Conservation (phyloP, 352 stramenopile genomes). For the Phytophthora nicotianae region DNA sequence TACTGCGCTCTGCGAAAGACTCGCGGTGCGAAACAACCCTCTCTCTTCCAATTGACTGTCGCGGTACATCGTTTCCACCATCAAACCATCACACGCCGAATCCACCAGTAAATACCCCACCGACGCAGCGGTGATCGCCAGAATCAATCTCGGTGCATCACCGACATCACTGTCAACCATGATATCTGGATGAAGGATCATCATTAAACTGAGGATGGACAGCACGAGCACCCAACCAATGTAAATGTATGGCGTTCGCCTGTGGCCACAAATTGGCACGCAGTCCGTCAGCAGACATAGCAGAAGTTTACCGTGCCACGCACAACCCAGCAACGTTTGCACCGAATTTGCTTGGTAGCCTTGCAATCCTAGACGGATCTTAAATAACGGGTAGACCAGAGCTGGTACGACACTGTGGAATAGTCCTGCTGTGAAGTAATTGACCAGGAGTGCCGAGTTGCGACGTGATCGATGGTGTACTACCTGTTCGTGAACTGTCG, state of each 20-base stretch:
- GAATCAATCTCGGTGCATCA: constrained; percentile 54
- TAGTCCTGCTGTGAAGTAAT: constrained; percentile 73
- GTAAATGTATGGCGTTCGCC: constrained; percentile 74
- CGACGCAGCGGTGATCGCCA: constrained; percentile 57
- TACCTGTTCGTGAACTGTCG: constrained; percentile 10
- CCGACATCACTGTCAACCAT: constrained; percentile 4
- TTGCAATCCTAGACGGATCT: constrained; percentile 68
- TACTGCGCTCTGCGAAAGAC: constrained; percentile 53
- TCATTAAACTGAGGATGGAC: constrained; percentile 43
- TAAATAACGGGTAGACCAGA: constrained; percentile 78
- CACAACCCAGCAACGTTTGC: constrained; percentile 64
- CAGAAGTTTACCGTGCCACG: constrained; percentile 72
- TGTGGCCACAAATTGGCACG: constrained; percentile 56
- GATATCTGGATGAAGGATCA: constrained; percentile 31
- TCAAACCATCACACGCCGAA: constrained; percentile 73
- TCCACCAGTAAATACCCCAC: constrained; percentile 57
- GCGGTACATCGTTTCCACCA: constrained; percentile 79
- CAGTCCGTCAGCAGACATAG: constrained; percentile 71
- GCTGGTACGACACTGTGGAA: constrained; percentile 72
- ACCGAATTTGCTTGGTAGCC: constrained; percentile 68
- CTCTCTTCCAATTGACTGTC: constrained; percentile 41
- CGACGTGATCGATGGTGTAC: constrained; percentile 10
- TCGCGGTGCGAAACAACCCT: constrained; percentile 10
- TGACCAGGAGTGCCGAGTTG: constrained; percentile 57
- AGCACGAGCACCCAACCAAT: constrained; percentile 56